Conservation (phyloP, 306 rosid genomes). For the Medicago lupulina region DNA sequence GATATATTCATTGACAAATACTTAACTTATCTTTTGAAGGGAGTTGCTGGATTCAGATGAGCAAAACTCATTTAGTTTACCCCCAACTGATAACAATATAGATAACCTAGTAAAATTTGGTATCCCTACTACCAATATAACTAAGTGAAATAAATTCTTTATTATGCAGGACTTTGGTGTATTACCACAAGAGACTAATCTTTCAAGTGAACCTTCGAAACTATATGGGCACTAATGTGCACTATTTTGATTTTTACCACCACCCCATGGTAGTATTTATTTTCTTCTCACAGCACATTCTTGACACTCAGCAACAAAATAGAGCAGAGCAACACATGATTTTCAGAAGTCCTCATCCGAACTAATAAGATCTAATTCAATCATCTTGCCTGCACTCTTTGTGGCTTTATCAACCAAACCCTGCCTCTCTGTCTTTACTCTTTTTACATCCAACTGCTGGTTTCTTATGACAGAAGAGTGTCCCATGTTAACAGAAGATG, state of each 20-base stretch:
- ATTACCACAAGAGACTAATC: slow-evolving; percentile 12
- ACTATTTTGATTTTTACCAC: neutral
- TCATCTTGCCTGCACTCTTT: slow-evolving; percentile 63
- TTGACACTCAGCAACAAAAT: neutral
- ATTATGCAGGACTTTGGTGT: neutral
- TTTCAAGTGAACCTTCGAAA: slow-evolving; percentile 12
- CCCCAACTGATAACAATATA: neutral
- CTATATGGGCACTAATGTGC: slow-evolving; percentile 18
- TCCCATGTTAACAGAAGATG: slow-evolving; percentile 48
- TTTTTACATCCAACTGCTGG: slow-evolving; percentile 56
- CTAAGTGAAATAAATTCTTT: neutral
- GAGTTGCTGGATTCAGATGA: neutral
- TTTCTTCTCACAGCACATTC: slow-evolving; percentile 18
- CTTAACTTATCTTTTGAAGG: neutral
- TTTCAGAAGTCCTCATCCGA: slow-evolving; percentile 77
- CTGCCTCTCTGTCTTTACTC: slow-evolving; percentile 55
- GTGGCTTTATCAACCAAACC: slow-evolving; percentile 50
- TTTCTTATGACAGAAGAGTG: slow-evolving; percentile 46
- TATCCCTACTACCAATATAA: neutral
- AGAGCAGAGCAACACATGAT: slow-evolving; percentile 18
- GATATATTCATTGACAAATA: neutral
- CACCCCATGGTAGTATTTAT: slow-evolving; percentile 27
- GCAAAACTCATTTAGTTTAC: neutral
- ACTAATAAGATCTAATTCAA: slow-evolving; percentile 71
- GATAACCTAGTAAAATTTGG: slow-evolving; percentile 11